A percentile compares a stretch with the other conserved stretches of the same genome.
phyloP scores from a whole-genome alignment of 176 grass and related monocot genomes.

The Bonia amplexicaulis region DNA sequence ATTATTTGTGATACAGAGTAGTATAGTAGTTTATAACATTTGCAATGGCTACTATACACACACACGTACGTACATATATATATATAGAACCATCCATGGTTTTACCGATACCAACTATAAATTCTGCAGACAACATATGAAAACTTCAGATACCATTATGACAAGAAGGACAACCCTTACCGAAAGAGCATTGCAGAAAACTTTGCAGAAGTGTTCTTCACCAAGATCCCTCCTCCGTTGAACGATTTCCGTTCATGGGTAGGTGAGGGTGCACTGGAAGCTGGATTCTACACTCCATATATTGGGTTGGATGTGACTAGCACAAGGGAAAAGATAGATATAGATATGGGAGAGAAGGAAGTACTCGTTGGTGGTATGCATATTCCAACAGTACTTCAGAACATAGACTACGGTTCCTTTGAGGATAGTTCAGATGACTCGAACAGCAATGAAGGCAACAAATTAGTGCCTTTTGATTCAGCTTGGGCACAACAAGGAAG shows the following conservation, averaged over 20 bases:
- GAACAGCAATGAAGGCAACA: background rate
- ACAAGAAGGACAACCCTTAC: conserved; percentile 62
- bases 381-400: conserved; percentile 57
- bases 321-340: conserved; percentile 45
- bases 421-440: conserved; percentile 36
- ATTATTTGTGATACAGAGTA: background rate
- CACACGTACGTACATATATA: background rate
- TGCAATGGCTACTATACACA: background rate
- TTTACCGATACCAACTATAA: conserved; percentile 3
- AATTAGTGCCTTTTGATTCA: conserved; percentile 13
- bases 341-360: conserved; percentile 20
- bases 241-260: conserved; percentile 47
- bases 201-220: conserved; percentile 50
- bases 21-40: background rate
- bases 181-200: conserved; percentile 40
- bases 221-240: conserved; percentile 54
- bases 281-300: conserved; percentile 45
- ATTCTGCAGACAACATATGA: conserved; percentile 64
- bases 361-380: conserved; percentile 29
- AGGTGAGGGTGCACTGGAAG: conserved; percentile 45
- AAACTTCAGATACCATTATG: conserved; percentile 57
- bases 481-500: conserved; percentile 1
- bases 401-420: conserved; percentile 61
- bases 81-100: background rate
- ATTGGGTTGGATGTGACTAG: conserved; percentile 28